These are phyloP conservation scores for Cardiospermum halicacabum DNA, from an alignment of 345 rosid species.

Conservation along the genomic window DNA sequence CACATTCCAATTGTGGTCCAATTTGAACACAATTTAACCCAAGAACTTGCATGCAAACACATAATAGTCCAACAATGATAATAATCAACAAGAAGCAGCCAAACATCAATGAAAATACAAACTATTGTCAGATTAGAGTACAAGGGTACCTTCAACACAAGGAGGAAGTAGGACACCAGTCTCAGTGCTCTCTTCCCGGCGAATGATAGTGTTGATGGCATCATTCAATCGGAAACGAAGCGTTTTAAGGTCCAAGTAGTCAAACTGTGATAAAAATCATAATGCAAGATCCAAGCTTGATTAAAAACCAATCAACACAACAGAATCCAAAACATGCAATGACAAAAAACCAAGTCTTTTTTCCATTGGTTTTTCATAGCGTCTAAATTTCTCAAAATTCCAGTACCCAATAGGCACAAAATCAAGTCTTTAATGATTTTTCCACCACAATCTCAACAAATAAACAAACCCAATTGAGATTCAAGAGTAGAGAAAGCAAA, in stretches of 20 bases:
- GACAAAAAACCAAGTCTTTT: background rate
- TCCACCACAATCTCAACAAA: background rate
- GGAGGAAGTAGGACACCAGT: conserved; percentile 64
- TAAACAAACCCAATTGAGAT: conserved; percentile 9
- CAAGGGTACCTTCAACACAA: conserved; percentile 63
- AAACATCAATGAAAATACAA: background rate
- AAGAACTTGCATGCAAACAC: background rate
- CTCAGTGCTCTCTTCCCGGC: conserved; percentile 53
- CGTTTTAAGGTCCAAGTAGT: conserved; percentile 54
- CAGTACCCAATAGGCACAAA: background rate
- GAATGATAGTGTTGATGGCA: conserved; percentile 62
- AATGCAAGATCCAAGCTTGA: conserved; percentile 12
- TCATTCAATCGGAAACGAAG: conserved; percentile 55
- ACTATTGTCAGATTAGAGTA: background rate
- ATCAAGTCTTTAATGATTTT: background rate
- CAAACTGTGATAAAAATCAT: conserved; percentile 38
- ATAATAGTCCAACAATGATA: background rate
- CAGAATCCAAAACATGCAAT: conserved; percentile 8
- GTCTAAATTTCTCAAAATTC: background rate
- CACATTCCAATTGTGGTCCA: background rate
- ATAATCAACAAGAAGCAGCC: conserved; percentile 1
- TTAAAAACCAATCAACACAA: conserved; percentile 1
- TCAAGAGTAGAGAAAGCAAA: too few species aligned
- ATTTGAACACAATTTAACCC: background rate
- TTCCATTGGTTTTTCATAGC: background rate